Conservation (phyloP, 2,329 filamentous ascomycete genomes). For the Colletotrichum chrysophilum region DNA sequence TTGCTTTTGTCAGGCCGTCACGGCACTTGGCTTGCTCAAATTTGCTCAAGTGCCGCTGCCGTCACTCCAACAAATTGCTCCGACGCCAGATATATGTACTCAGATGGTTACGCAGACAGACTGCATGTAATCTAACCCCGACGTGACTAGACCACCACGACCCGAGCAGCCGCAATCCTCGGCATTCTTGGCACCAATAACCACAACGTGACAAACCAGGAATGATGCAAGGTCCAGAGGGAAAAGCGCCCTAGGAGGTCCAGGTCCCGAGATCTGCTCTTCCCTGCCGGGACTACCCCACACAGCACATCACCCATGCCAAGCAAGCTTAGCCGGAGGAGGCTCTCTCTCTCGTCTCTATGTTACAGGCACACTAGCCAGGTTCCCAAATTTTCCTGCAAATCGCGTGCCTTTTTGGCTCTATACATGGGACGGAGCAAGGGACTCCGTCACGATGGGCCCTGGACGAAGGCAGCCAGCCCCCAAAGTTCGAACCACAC, state of each 20-base stretch:
- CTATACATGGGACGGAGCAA: slow-evolving; percentile 7
- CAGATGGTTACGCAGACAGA: background rate
- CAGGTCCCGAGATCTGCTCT: slow-evolving; percentile 2
- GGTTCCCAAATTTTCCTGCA: background rate
- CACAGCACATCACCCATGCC: slow-evolving; percentile 1
- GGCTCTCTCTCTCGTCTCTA: background rate
- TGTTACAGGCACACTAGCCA: background rate
- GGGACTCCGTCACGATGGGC: slow-evolving; percentile 1
- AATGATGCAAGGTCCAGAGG: background rate
- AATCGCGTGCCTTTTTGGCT: background rate
- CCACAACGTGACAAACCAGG: background rate
- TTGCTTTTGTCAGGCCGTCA: background rate
- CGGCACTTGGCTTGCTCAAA: background rate
- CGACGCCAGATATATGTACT: background rate
- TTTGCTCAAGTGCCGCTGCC: background rate
- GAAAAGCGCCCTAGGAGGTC: background rate
- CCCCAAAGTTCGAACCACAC: background rate
- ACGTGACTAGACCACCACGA: background rate
- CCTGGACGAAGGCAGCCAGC: background rate
- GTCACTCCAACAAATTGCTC: background rate
- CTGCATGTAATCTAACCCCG: background rate
- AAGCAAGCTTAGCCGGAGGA: slow-evolving; percentile 2
- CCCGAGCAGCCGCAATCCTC: background rate
- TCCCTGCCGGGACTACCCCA: slow-evolving; percentile 4
- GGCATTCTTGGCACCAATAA: background rate